Evolutionary conservation across 106 monocot species (phyloP), one percentile per base, ranked within the genome.

Genomic region (Allium cepa): DNA sequence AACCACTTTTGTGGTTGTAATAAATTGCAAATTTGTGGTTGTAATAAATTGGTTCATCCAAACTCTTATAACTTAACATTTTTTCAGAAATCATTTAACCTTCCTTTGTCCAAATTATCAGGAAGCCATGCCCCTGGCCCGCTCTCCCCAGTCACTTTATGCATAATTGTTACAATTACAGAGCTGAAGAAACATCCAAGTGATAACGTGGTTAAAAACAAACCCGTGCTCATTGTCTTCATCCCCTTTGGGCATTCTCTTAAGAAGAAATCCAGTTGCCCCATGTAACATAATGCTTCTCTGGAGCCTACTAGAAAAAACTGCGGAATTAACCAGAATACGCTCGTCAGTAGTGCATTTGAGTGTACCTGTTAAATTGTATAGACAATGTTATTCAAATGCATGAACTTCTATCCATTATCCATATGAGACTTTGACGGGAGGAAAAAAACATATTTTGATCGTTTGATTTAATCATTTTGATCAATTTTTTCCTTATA

Each of bases 301-400:
- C 87, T 83, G 8, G 78, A 26, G 2, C 87, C 87, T 4, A 87
- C 87, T 9, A 87, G 67, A 75, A 80, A 83, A 72, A 78, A 83
- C 69, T 83, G 87, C 47, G 87, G 87, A 22, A 87, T 78, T 12
- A 87, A 78, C 77, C 77, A 80, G 78, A 87, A 87, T 56, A 87
- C 87, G 65, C 71, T 80, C 57, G 83, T 45, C 14, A 7, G 17
- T 27, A 3, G 13, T 8, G 69, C 59, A 36, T 36, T 36, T 36
- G 36, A 36, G 36, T 36, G 36, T 36, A 36, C 36, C 36, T 36
- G 5, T 36, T 36, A 36, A 36, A 36, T 36, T 36, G 3, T 4
- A 36, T 36, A 5, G 36, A 36, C 36, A 36, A 36, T 36, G 5
- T 36, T 36, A 36, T 36, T 36, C 36, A 36, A 36, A 36, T 4